These are phyloP conservation scores for Meripilus lineatus DNA, from an alignment of 1,284 basidiomycete genomes.

Conservation along the genomic window DNA sequence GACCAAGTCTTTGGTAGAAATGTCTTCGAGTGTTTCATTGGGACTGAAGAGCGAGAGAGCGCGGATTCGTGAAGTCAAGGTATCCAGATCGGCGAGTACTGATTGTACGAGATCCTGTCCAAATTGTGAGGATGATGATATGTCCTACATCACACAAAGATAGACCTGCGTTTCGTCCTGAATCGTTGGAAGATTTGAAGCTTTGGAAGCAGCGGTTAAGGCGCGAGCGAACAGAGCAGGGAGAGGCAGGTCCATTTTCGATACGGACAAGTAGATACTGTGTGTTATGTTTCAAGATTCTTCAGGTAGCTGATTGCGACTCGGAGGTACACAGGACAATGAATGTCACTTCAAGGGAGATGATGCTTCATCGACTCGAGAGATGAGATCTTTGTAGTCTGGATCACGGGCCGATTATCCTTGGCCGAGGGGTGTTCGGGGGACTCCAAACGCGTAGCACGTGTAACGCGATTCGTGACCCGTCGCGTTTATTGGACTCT, in stretches of 20 bases:
- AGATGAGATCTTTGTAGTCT: too few relatives aligned
- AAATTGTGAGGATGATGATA: background rate
- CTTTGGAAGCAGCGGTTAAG: slow-evolving; percentile 38
- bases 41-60: slow-evolving; percentile 76
- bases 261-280: too few relatives aligned
- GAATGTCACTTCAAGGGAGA: too few relatives aligned
- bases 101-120: slow-evolving; percentile 53
- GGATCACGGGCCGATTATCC: too few relatives aligned
- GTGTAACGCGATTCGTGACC: too few relatives aligned
- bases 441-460: too few relatives aligned
- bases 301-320: slow-evolving; percentile 4
- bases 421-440: too few relatives aligned
- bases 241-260: slow-evolving; percentile 27
- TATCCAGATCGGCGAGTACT: slow-evolving; percentile 47
- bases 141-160: slow-evolving; percentile 1
- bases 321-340: too few relatives aligned
- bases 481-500: too few relatives aligned
- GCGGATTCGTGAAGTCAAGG: slow-evolving; percentile 44
- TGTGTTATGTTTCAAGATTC: background rate
- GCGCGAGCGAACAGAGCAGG: slow-evolving; percentile 40
- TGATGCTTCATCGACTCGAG: too few relatives aligned
- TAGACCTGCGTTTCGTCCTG: slow-evolving; percentile 47
- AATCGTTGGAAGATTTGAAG: slow-evolving; percentile 40
- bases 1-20: slow-evolving; percentile 74
- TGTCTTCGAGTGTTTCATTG: slow-evolving; percentile 84